Conservation (phyloP, 208 protist genomes). For the Pavlovales sp. region DNA sequence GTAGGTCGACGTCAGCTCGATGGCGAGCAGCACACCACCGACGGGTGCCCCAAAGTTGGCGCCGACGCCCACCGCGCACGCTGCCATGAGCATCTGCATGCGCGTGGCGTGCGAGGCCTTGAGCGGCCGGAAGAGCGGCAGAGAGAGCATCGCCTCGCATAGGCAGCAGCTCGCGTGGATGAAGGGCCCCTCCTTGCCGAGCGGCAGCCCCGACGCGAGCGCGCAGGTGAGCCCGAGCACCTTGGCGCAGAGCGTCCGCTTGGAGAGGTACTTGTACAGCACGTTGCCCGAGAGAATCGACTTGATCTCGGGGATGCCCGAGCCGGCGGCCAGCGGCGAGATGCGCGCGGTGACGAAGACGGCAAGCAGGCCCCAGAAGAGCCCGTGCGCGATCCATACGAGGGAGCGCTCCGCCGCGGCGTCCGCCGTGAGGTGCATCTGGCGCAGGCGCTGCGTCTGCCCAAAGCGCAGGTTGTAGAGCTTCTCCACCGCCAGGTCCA, state of each 20-base stretch:
- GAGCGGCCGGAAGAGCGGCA: slow-evolving; percentile 48
- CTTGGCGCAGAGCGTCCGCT: slow-evolving; percentile 56
- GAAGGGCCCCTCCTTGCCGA: slow-evolving; percentile 63
- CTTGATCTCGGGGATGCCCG: slow-evolving; percentile 62
- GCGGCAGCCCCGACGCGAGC: slow-evolving; percentile 49
- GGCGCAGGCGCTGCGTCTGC: too few relatives aligned
- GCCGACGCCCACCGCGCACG: slow-evolving; percentile 58
- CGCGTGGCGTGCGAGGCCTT: slow-evolving; percentile 44
- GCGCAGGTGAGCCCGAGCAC: slow-evolving; percentile 52
- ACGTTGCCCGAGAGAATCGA: slow-evolving; percentile 53
- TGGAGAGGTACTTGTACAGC: slow-evolving; percentile 40
- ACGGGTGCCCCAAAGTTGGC: slow-evolving; percentile 63
- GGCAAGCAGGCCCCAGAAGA: too few relatives aligned
- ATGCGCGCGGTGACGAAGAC: background rate
- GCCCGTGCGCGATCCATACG: too few relatives aligned
- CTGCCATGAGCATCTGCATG: slow-evolving; percentile 54
- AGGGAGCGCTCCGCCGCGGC: too few relatives aligned
- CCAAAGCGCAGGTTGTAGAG: background rate
- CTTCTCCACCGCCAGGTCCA: background rate
- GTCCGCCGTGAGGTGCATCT: too few relatives aligned
- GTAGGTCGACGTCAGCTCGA: slow-evolving; percentile 66
- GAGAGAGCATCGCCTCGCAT: slow-evolving; percentile 33
- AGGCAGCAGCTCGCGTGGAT: slow-evolving; percentile 55
- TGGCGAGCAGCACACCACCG: slow-evolving; percentile 62
- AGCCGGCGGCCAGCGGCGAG: slow-evolving; percentile 29